These are phyloP conservation scores for Tylopilus plumbeoviolaceoides DNA, from an alignment of 768 basidiomycete genomes.

Conservation along the genomic window DNA sequence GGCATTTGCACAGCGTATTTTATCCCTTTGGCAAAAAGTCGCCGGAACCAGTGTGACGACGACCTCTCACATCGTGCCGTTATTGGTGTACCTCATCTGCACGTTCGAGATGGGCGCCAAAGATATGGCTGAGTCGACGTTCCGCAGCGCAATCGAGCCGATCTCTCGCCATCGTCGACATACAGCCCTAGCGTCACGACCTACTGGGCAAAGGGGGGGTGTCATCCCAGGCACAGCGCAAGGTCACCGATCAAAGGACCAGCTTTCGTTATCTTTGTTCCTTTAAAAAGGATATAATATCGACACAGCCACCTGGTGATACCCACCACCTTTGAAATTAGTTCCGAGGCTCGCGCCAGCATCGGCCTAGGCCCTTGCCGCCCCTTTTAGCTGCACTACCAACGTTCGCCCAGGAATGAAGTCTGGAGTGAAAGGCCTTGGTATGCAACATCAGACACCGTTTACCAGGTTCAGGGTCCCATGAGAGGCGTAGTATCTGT, in stretches of 20 bases:
- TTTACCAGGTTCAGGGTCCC: not conserved
- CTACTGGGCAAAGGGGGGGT: not conserved
- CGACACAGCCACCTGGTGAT: not conserved
- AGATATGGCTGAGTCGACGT: not conserved
- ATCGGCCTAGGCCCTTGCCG: too few species aligned
- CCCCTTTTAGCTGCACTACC: too few species aligned
- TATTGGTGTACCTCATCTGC: not conserved
- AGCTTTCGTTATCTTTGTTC: not conserved
- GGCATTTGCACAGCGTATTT: not conserved
- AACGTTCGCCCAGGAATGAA: not conserved
- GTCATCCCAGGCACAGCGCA: not conserved
- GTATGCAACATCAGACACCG: not conserved
- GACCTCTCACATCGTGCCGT: not conserved
- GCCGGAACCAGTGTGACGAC: not conserved
- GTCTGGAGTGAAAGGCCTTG: not conserved
- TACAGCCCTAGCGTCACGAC: not conserved
- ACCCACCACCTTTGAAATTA: too few species aligned
- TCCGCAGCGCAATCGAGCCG: not conserved
- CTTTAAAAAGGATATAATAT: not conserved
- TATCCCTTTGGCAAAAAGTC: not conserved
- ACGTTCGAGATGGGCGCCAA: not conserved
- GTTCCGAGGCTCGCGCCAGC: too few species aligned
- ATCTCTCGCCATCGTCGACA: not conserved
- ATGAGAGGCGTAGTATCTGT: not conserved
- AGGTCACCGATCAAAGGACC: not conserved